These are phyloP conservation scores for Didymella glomerata DNA, from an alignment of 2,329 filamentous ascomycete species.

Conservation along the genomic window DNA sequence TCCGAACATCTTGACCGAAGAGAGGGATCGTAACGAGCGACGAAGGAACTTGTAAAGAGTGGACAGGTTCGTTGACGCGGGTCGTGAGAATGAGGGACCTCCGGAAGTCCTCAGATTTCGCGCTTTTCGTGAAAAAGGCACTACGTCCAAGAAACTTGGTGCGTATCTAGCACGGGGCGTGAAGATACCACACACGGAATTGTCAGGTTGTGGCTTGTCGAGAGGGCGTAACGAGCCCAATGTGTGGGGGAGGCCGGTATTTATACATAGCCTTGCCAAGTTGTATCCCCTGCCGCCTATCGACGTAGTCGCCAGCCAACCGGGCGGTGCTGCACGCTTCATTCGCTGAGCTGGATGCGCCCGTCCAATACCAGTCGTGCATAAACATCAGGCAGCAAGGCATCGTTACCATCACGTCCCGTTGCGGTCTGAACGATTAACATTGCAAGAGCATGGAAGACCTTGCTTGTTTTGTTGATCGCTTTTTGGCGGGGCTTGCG, in stretches of 20 bases:
- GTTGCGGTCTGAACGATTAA: constrained; percentile 9
- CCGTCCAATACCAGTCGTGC: constrained; percentile 17
- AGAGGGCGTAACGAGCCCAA: constrained; percentile 45
- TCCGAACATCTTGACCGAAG: constrained; percentile 74
- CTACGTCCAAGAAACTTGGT: constrained; percentile 51
- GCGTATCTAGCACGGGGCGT: constrained; percentile 47
- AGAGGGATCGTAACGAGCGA: constrained; percentile 52
- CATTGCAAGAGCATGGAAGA: constrained; percentile 20
- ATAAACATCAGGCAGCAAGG: constrained; percentile 24
- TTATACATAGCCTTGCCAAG: constrained; percentile 30
- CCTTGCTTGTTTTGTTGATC: constrained; percentile 24
- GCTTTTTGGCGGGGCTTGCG: constrained; percentile 21
- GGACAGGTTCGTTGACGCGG: constrained; percentile 62
- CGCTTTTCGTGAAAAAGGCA: constrained; percentile 48
- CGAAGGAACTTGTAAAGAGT: constrained; percentile 58
- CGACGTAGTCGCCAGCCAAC: constrained; percentile 21
- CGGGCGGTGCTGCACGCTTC: constrained; percentile 16
- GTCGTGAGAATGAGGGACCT: constrained; percentile 60
- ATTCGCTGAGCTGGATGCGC: constrained; percentile 18
- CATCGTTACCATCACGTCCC: constrained; percentile 13
- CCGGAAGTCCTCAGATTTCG: constrained; percentile 60
- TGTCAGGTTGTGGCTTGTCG: constrained; percentile 54
- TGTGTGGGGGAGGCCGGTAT: constrained; percentile 43
- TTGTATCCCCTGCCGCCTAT: constrained; percentile 23
- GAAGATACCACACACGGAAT: constrained; percentile 49